Percentiles rank a stretch among this genome's conserved stretches.
phyloP scores from a whole-genome alignment of 768 basidiomycete species.

The Paxillus involutus region DNA sequence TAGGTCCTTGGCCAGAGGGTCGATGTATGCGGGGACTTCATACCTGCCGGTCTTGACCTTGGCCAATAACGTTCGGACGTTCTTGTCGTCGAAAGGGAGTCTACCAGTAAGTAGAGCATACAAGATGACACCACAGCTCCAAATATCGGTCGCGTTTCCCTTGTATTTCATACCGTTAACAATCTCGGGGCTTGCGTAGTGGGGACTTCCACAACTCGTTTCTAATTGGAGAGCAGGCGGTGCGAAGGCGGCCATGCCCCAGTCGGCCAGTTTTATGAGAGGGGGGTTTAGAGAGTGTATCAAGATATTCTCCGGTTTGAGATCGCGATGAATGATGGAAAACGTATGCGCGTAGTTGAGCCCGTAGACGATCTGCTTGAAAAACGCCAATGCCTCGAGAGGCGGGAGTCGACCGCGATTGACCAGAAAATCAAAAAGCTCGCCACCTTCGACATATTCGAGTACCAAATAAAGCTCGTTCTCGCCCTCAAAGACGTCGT shows the following conservation, averaged over 20 bases:
- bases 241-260: slow-evolving; percentile 98
- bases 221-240: slow-evolving; percentile 82
- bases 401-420: slow-evolving; percentile 80
- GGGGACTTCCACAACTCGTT: slow-evolving; percentile 95
- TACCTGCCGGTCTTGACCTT: slow-evolving; percentile 90
- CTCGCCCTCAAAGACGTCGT: slow-evolving; percentile 93
- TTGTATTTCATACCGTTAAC: slow-evolving; percentile 88
- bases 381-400: slow-evolving; percentile 84
- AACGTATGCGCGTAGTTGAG: slow-evolving; percentile 97
- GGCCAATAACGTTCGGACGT: slow-evolving; percentile 68
- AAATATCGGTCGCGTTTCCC: slow-evolving; percentile 91
- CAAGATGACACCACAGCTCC: slow-evolving; percentile 95
- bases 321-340: slow-evolving; percentile 96
- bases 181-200: slow-evolving; percentile 97
- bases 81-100: slow-evolving; percentile 93
- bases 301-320: slow-evolving; percentile 97
- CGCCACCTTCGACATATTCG: slow-evolving; percentile 95
- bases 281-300: slow-evolving; percentile 80
- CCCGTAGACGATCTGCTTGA: slow-evolving; percentile 94
- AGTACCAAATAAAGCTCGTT: slow-evolving; percentile 90
- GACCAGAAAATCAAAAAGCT: slow-evolving; percentile 95
- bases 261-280: slow-evolving; percentile 94
- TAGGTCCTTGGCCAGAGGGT: slow-evolving; percentile 82
- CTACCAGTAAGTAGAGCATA: slow-evolving; percentile 87
- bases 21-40: slow-evolving; percentile 78